Conservation (phyloP, 2,329 filamentous ascomycete genomes). For the Clonostachys byssicola region DNA sequence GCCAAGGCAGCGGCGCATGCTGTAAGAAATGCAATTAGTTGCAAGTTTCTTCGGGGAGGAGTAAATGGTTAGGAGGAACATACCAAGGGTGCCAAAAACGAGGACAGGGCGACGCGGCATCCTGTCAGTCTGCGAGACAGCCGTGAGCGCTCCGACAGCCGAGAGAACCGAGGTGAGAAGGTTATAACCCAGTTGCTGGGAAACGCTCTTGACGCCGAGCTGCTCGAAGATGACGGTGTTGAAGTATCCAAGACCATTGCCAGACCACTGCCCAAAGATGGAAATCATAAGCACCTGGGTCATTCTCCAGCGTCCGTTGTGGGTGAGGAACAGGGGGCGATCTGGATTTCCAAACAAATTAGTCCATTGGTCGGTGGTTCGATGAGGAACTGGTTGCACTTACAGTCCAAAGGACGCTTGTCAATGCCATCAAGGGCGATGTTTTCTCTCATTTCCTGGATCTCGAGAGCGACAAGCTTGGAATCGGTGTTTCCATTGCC, state of each 20-base stretch:
- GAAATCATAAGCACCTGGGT: conserved; percentile 22
- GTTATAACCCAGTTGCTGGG: no score
- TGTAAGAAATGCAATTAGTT: background rate
- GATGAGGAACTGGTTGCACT: conserved; percentile 34
- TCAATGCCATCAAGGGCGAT: no score
- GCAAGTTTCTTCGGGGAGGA: conserved; percentile 24
- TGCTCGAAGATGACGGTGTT: no score
- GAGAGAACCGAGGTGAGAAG: no score
- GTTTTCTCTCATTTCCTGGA: conserved; percentile 32
- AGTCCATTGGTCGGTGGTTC: conserved; percentile 36
- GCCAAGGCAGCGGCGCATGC: no score
- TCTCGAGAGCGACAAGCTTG: conserved; percentile 30
- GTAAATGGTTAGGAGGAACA: conserved; percentile 23
- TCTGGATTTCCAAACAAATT: conserved; percentile 34
- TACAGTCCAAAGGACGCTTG: conserved; percentile 13
- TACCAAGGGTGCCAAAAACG: no score
- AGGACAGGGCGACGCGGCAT: no score
- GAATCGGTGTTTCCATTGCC: conserved; percentile 8
- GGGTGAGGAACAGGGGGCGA: conserved; percentile 36
- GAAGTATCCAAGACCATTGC: conserved; percentile 13
- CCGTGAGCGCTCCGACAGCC: no score
- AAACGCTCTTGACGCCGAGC: no score
- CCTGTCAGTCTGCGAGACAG: no score
- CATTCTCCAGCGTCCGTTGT: no score
- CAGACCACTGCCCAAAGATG: conserved; percentile 40